Evolutionary conservation across 208 protist genomes (phyloP).

Genomic region (Trypanosoma lewisi): DNA sequence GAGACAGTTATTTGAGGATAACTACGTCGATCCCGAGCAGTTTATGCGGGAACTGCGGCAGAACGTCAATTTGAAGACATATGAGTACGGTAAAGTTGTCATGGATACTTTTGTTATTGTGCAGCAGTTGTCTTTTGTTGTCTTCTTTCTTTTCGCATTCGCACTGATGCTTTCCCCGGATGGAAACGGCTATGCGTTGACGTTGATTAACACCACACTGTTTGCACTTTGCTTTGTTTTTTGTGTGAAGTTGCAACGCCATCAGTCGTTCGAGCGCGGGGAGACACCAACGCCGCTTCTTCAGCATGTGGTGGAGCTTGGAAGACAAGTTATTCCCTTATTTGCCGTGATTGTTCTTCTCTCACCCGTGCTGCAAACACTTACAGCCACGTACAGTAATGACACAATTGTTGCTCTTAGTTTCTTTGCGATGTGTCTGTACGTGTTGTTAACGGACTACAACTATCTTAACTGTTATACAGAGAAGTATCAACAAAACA

Average conservation of each 20-base stretch:
- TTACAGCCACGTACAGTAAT: constrained; percentile 83
- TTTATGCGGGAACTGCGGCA: constrained; percentile 79
- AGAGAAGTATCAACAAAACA: constrained; percentile 54
- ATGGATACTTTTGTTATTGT: constrained; percentile 79
- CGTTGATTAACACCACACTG: constrained; percentile 51
- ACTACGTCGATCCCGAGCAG: constrained; percentile 81
- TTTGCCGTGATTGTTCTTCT: constrained; percentile 62
- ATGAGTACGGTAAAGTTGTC: constrained; percentile 76
- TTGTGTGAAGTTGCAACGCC: constrained; percentile 33
- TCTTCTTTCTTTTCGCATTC: constrained; percentile 83
- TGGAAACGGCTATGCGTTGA: constrained; percentile 34
- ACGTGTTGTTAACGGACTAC: constrained; percentile 83
- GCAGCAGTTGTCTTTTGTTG: constrained; percentile 85
- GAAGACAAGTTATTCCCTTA: constrained; percentile 54
- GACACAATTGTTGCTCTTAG: constrained; percentile 90
- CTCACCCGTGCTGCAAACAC: constrained; percentile 75
- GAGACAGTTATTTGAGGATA: constrained; percentile 86
- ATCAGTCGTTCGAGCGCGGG: constrained; percentile 22
- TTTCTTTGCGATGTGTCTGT: constrained; percentile 75
- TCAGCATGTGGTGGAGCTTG: constrained; percentile 45
- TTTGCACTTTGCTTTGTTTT: constrained; percentile 38
- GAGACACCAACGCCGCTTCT: constrained; percentile 25
- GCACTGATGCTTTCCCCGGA: constrained; percentile 38
- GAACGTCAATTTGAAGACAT: constrained; percentile 77
- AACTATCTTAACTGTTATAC: constrained; percentile 82